Percentiles rank a stretch among this genome's conserved stretches.
Evolutionary conservation across 1,139 yeast species (phyloP).

Genomic region (Pichia sorboxylosa): DNA sequence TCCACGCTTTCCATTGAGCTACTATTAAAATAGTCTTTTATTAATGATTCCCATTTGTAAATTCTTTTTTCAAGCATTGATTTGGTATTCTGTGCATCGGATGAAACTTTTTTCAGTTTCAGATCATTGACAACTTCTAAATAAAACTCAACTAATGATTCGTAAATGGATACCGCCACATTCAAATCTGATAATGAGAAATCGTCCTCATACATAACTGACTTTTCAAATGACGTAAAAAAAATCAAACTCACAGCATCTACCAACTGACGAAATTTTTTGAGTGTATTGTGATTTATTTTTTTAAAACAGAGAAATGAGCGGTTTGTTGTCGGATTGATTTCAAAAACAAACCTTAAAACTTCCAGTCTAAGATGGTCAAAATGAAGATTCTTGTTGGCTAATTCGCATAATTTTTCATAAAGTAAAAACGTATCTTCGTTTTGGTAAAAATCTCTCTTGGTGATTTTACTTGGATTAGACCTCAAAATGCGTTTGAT

Average conservation of each 20-base stretch:
- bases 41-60: conserved; percentile 25
- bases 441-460: conserved; percentile 12
- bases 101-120: conserved; percentile 19
- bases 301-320: conserved; percentile 24
- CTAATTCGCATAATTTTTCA: conserved; percentile 25
- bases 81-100: conserved; percentile 23
- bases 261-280: conserved; percentile 23
- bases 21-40: conserved; percentile 14
- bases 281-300: conserved; percentile 20
- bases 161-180: conserved; percentile 34
- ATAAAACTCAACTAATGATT: conserved; percentile 43
- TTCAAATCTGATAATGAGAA: too few relatives aligned
- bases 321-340: conserved; percentile 12
- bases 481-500: conserved; percentile 29
- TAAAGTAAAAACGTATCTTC: conserved; percentile 17
- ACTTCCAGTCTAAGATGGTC: conserved; percentile 37
- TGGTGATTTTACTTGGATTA: conserved; percentile 3
- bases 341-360: conserved; percentile 29
- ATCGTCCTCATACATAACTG: conserved; percentile 1
- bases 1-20: not conserved
- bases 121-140: conserved; percentile 24
- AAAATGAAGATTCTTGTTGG: conserved; percentile 29
- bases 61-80: conserved; percentile 12
- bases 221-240: conserved; percentile 4
- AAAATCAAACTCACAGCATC: conserved; percentile 24